Conservation (phyloP, 345 rosid genomes). For the Litchi chinensis region DNA sequence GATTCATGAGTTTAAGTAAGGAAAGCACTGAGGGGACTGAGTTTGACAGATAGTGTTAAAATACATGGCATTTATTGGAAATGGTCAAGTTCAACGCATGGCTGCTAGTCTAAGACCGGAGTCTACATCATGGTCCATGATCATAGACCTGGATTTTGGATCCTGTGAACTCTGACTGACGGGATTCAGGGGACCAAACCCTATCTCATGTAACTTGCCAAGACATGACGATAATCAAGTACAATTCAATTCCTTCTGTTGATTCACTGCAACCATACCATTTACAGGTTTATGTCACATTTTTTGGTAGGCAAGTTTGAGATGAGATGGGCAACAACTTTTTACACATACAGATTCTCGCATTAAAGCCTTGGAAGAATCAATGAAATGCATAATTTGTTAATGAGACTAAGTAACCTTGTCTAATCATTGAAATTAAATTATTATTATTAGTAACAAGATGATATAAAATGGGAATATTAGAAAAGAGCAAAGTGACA, state of each 20-base stretch:
- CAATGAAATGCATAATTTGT: not conserved
- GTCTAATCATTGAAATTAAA: slow-evolving; percentile 16
- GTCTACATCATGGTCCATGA: slow-evolving; percentile 9
- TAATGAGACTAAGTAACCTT: not conserved
- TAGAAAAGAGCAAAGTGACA: slow-evolving; percentile 12
- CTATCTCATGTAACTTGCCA: too few relatives aligned
- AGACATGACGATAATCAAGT: not conserved
- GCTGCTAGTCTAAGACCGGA: not conserved
- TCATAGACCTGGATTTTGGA: not conserved
- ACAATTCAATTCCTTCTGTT: not conserved
- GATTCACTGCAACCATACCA: not conserved
- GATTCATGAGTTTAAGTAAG: not conserved
- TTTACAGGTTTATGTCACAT: slow-evolving; percentile 1
- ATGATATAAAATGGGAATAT: not conserved
- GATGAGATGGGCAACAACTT: not conserved
- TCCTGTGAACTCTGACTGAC: not conserved
- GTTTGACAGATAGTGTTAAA: not conserved
- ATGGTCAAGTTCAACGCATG: slow-evolving; percentile 9
- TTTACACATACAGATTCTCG: slow-evolving; percentile 11
- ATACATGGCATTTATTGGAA: not conserved
- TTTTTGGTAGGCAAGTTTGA: not conserved
- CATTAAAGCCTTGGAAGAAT: slow-evolving; percentile 18
- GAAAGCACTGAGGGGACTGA: not conserved
- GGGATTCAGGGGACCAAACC: not conserved
- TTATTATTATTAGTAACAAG: not conserved